Evolutionary conservation across 257 asterid genomes (phyloP), one percentile per base, ranked within the genome.

Genomic region (Solanum pinnatisectum): DNA sequence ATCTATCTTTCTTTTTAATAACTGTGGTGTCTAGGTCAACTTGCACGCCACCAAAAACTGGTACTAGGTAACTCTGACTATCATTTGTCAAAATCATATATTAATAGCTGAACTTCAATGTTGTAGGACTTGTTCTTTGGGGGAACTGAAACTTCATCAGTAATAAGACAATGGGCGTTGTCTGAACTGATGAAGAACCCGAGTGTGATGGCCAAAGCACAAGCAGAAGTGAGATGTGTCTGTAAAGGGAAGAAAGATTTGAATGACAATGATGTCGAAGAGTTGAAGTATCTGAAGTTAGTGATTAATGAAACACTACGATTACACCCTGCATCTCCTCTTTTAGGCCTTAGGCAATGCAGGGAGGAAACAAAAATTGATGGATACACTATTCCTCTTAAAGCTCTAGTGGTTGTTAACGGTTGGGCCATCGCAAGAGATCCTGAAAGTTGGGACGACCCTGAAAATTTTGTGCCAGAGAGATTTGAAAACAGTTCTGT

Each of bases 361-460:
- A 22, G 88, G 18, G 78, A 84, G 27, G 36, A 71, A 16, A 77
- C 84, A 23, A 18, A 27, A 30, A 63, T 89, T 30, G 40, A 76
- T 13, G 88, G 88, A 0, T 87, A 87, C 68, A 67, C 7, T 33
- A 87, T 87, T 27, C 71, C 90, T 15, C 15, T 20, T 10, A 77
- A 68, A 2, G 2, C 90, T 3, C 85, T 18, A 46, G 89, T 90
- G 12, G 27, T 90, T 2, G 65, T 89, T 3, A 89, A 89, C n/a
- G 84, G 33, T 5, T 89, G 89, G 89, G 89, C 86, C 2, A 9
- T 89, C 3, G 91, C 22, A 37, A 87, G 91, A 77, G 91, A 89
- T 36, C 85, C 88, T 10, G 20, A n/a, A 18, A 35, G 60, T 32
- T 89, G 91, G 90, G 39, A n/a, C 12, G 44, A 89, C 1, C 79